A percentile compares a stretch with the other conserved stretches of the same genome.
phyloP scores from a whole-genome alignment of 495 filamentous ascomycete genomes.

The Hypoxylon perforatum region DNA sequence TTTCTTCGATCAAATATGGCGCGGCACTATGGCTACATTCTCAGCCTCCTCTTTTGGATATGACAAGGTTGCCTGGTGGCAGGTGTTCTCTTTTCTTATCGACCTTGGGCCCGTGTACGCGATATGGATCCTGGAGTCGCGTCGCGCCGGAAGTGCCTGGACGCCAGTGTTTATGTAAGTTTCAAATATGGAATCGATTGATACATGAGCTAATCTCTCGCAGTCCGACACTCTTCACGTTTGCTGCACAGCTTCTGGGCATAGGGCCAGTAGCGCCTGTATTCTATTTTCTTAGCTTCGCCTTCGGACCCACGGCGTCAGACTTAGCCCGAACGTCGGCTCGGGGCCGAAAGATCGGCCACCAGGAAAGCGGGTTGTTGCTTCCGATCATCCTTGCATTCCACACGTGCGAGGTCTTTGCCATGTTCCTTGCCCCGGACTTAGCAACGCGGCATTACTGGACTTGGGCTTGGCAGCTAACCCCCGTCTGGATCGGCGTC shows the following conservation, averaged over 20 bases:
- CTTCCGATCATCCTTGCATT: constrained; percentile 18
- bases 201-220: background rate
- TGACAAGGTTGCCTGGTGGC: constrained; percentile 25
- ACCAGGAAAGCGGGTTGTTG: constrained; percentile 5
- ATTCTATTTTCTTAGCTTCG: constrained; percentile 28
- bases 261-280: constrained; percentile 17
- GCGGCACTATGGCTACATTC: constrained; percentile 21
- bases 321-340: constrained; percentile 4
- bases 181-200: background rate
- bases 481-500: constrained; percentile 24
- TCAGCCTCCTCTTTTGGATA: constrained; percentile 25
- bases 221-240: constrained; percentile 25
- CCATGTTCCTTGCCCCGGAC: constrained; percentile 28
- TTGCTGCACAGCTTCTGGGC: constrained; percentile 21
- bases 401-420: constrained; percentile 26
- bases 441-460: constrained; percentile 24
- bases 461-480: constrained; percentile 36
- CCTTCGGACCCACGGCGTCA: constrained; percentile 26
- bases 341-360: background rate
- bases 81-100: constrained; percentile 29
- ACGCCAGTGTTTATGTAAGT: constrained; percentile 27
- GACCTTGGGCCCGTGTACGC: constrained; percentile 27
- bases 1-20: constrained; percentile 17
- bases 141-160: constrained; percentile 7
- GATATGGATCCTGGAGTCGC: constrained; percentile 33